Evolutionary conservation across 148 eudicot genomes (phyloP).

Genomic region (Rhododendron vialii): DNA sequence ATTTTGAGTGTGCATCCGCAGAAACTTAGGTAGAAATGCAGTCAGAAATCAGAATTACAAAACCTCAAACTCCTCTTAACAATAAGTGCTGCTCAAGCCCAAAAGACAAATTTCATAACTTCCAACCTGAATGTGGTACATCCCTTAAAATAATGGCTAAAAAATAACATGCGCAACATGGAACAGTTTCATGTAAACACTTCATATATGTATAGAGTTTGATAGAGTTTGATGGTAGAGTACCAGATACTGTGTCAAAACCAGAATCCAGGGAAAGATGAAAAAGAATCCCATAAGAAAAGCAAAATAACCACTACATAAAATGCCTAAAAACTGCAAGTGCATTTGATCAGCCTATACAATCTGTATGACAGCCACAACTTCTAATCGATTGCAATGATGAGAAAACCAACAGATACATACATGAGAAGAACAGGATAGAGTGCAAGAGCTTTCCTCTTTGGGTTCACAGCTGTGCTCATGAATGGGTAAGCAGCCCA

Average conservation of each 20-base stretch:
- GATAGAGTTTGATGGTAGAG: slow-evolving; percentile 1
- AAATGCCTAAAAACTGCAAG: not conserved
- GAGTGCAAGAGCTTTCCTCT: slow-evolving; percentile 95
- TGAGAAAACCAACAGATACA: slow-evolving; percentile 95
- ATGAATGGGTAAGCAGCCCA: slow-evolving; percentile 99
- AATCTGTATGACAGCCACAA: not conserved
- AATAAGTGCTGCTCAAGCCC: not conserved
- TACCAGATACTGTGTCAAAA: not conserved
- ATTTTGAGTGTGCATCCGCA: not conserved
- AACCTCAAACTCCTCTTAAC: not conserved
- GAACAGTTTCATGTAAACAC: not conserved
- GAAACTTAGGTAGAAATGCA: not conserved
- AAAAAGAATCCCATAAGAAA: not conserved
- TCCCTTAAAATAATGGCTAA: not conserved
- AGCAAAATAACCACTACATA: not conserved
- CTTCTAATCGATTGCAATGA: slow-evolving; percentile 76
- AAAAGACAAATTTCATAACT: not conserved
- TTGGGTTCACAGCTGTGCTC: slow-evolving; percentile 90
- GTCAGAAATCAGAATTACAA: not conserved
- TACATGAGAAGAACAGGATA: slow-evolving; percentile 98
- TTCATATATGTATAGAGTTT: slow-evolving; percentile 12
- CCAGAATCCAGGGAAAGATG: not conserved
- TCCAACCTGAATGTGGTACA: not conserved
- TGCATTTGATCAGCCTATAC: slow-evolving; percentile 10
- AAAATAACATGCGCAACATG: not conserved